Base-by-base conservation (phyloP, 1,284 basidiomycete genomes). In the Rhodofomes roseus region DNA sequence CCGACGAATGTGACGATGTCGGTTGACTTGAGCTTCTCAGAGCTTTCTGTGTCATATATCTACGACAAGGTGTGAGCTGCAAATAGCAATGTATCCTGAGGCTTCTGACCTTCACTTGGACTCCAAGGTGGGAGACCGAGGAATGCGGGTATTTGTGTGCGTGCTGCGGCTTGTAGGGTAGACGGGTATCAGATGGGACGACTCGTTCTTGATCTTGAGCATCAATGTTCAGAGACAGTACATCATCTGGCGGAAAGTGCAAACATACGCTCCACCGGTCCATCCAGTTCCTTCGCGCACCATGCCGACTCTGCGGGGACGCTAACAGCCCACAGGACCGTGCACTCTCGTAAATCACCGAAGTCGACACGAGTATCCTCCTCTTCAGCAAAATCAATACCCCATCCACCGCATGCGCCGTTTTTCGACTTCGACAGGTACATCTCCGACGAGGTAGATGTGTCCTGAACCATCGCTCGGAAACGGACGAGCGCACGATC, bases 401-500 rank as follows among this genome's bases (percentile, higher is more conserved):
- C 90, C 90, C 90, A 92, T 22, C 89, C 90, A 31, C 87, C 87
- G 61, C 79, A 82, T 36, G 67, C 70, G 3, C 76, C 78, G 40
- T 75, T 69, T 41, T 64, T 55, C 22, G 76, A 73, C 52, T 70
- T 77, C 1, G 83, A 79, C 40, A 90, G 76, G 68, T 92, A 92
- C 66, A 92, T 78, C 67, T 91, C 87, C 0, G 84, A 81, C 2
- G 87, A 84, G 22, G 81, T 69, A 4, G 89, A 89, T 1, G 88
- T 91, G 67, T 92, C 90, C 70, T 92, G 90, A n/a, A 92, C 77
- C 88, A 91, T 89, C 14, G 81, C 84, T 44, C 82, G 80, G 68
- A 92, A 91, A 18, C 81, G 78, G 9, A 92, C 87, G 2, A 92
- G 77, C 0, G 83, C 73, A 14, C 82, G 76, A 60, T 78, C 74